These are phyloP conservation scores for Crithidia thermophila DNA, from an alignment of 208 protist species.

Conservation along the genomic window DNA sequence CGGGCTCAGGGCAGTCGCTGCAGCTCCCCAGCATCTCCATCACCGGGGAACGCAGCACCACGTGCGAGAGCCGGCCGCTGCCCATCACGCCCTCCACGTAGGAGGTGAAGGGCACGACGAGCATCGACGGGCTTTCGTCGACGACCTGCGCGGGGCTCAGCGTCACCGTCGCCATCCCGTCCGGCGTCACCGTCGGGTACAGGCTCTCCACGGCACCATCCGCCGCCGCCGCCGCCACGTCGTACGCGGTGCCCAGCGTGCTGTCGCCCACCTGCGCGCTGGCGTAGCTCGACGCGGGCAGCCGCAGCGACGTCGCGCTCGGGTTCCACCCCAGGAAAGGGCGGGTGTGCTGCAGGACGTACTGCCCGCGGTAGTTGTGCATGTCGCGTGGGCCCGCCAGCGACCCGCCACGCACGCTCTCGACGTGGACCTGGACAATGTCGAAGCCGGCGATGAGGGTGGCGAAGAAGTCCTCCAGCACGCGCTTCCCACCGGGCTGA, in stretches of 20 bases:
- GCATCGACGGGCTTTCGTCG: not conserved
- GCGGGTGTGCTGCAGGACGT: slow-evolving; percentile 64
- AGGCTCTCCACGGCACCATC: not conserved
- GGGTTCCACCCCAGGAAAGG: slow-evolving; percentile 79
- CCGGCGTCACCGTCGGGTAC: not conserved
- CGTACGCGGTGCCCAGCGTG: no score
- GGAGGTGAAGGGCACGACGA: slow-evolving; percentile 55
- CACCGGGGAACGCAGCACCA: slow-evolving; percentile 56
- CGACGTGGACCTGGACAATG: slow-evolving; percentile 58
- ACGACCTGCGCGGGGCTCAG: not conserved
- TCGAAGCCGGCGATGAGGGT: slow-evolving; percentile 74
- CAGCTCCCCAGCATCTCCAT: slow-evolving; percentile 19
- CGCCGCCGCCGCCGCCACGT: not conserved
- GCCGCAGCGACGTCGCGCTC: slow-evolving; percentile 2
- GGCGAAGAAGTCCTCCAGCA: slow-evolving; percentile 73
- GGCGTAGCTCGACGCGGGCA: no score
- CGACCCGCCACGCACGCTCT: slow-evolving; percentile 19
- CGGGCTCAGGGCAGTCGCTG: slow-evolving; percentile 30
- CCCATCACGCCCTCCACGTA: slow-evolving; percentile 46
- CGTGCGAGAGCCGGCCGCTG: slow-evolving; percentile 44
- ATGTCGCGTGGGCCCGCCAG: slow-evolving; percentile 22
- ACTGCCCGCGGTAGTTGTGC: slow-evolving; percentile 52
- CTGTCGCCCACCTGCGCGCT: no score
- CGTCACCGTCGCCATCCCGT: not conserved
- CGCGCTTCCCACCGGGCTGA: slow-evolving; percentile 32